Base-by-base conservation (phyloP, 768 basidiomycete genomes). In the Trametes coccinea region DNA sequence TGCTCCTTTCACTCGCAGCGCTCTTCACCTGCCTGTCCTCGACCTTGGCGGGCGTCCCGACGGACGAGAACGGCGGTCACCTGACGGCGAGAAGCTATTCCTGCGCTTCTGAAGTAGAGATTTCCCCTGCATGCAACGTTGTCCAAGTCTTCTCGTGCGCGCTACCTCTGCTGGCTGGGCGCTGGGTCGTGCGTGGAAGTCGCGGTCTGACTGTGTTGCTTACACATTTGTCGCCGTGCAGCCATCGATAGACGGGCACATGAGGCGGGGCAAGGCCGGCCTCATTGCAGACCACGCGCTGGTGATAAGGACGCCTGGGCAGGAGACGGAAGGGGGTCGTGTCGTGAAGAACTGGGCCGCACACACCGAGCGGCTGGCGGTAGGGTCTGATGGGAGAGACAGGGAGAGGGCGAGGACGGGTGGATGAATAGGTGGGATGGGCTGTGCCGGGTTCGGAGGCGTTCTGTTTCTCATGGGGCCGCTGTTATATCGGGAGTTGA, bases 241-340 rank as follows among this genome's bases (percentile, higher is more conserved):
- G 48, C 48, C 48, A 63, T 63, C 45, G 57, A 59, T 56, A 46
- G 50, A 40, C 33, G 53, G 46, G 62, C 62, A 63, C 62, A 63
- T 63, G 62, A 34, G 56, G 53, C 34, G 30, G 43, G 51, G 53
- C 58, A 53, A 60, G 62, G 62, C 34, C 34, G 48, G 62, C 62
- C 62, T 63, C 58, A 58, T 63, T 63, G 57, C 62, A 33, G 17
- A 53, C 34, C 57, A 59, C 49, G 58, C 59, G 53, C 30, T 17
- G 46, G 48, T 30, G 62, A 59, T 63, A 56, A 60, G 57, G 41
- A 14, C 10, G 7, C 30, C 55, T 44, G 39, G 46, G 41, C 43
- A 44, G 40, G 48, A 30, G 53, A 45, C 14, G 7, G 40, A n/a
- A 53, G 30, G 48, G 13, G 30, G 13, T 10, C 14, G 34, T 37